phyloP scores from a whole-genome alignment of 805 yeast species.

The Ogataea paradorogensis region DNA sequence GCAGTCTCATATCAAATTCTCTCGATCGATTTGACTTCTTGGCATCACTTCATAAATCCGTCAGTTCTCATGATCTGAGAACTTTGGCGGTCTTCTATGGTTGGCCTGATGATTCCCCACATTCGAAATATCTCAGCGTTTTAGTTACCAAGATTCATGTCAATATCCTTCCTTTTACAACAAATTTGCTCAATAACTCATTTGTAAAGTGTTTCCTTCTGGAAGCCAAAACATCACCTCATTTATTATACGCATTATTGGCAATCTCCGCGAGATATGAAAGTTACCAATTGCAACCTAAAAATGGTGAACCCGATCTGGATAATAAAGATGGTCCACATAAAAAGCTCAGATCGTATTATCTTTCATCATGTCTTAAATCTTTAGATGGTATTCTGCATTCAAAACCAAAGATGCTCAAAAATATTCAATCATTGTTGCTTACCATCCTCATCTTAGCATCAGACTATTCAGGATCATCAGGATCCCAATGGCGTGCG shows the following conservation, averaged over 20 bases:
- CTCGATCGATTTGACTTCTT: slow-evolving; percentile 28
- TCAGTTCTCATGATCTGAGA: slow-evolving; percentile 25
- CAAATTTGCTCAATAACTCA: slow-evolving; percentile 33
- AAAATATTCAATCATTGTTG: slow-evolving; percentile 66
- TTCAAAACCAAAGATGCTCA: slow-evolving; percentile 38
- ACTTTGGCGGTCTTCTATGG: slow-evolving; percentile 31
- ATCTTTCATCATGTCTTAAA: slow-evolving; percentile 62
- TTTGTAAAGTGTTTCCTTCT: slow-evolving; percentile 32
- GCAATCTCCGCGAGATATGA: slow-evolving; percentile 68
- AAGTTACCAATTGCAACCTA: slow-evolving; percentile 29
- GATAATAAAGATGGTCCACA: slow-evolving; percentile 36
- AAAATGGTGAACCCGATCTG: slow-evolving; percentile 9
- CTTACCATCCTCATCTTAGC: slow-evolving; percentile 68
- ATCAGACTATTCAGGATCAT: slow-evolving; percentile 57
- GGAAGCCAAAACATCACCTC: slow-evolving; percentile 49
- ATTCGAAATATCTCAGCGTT: slow-evolving; percentile 32
- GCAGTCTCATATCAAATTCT: slow-evolving; percentile 13
- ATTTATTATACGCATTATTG: slow-evolving; percentile 63
- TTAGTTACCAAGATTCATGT: slow-evolving; percentile 35
- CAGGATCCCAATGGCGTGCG: slow-evolving; percentile 63
- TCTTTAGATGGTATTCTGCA: slow-evolving; percentile 52
- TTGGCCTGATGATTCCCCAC: slow-evolving; percentile 31
- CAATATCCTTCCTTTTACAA: slow-evolving; percentile 36
- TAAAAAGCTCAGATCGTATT: slow-evolving; percentile 58
- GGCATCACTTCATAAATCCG: slow-evolving; percentile 28